phyloP scores from a whole-genome alignment of 768 basidiomycete species.

The Roridomyces roridus region DNA sequence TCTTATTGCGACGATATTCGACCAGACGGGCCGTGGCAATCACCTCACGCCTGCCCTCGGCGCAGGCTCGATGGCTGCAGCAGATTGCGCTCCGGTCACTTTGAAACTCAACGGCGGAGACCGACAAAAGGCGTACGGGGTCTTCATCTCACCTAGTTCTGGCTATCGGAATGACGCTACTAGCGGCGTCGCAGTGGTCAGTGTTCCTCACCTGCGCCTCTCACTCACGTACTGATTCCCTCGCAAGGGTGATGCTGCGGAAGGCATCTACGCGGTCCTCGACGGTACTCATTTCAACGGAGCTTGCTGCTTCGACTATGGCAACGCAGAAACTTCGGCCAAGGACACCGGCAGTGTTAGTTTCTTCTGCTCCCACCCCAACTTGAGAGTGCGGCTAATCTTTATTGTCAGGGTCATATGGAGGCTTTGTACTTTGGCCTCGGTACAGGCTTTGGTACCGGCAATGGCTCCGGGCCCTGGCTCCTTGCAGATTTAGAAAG shows the following conservation, averaged over 20 bases:
- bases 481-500: slow-evolving; percentile 15
- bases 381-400: too few relatives aligned
- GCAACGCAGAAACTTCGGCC: slow-evolving; percentile 20
- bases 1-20: slow-evolving; percentile 19
- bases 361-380: too few relatives aligned
- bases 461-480: slow-evolving; percentile 20
- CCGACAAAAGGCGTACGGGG: slow-evolving; percentile 18
- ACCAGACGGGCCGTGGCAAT: slow-evolving; percentile 18
- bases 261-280: slow-evolving; percentile 21
- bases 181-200: slow-evolving; percentile 19
- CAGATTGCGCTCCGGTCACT: slow-evolving; percentile 17
- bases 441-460: slow-evolving; percentile 14
- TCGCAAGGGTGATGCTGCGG: slow-evolving; percentile 14
- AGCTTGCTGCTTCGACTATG: slow-evolving; percentile 21
- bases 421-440: slow-evolving; percentile 9
- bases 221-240: slow-evolving; percentile 2
- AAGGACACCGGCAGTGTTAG: slow-evolving; percentile 10
- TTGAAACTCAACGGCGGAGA: too few relatives aligned
- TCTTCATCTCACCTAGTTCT: slow-evolving; percentile 14
- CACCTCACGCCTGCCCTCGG: slow-evolving; percentile 19
- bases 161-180: slow-evolving; percentile 15
- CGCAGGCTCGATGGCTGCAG: slow-evolving; percentile 18
- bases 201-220: slow-evolving; percentile 6
- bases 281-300: slow-evolving; percentile 23
- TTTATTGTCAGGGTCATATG: slow-evolving; percentile 19